Base-by-base conservation (phyloP, 139 green algal species). In the Eudorina sp. region DNA sequence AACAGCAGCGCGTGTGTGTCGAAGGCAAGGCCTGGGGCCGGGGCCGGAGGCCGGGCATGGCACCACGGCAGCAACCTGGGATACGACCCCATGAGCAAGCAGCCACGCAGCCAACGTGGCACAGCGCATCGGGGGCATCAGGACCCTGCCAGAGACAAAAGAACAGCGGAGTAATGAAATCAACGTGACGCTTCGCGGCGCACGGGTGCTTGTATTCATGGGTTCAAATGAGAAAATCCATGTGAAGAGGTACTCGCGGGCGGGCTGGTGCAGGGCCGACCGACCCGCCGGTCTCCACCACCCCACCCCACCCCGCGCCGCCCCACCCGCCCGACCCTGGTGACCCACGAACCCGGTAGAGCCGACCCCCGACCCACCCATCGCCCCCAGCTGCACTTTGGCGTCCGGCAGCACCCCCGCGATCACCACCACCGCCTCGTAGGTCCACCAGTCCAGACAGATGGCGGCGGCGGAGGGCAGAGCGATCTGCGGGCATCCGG, bases 391-490 rank as follows among this genome's bases (percentile, higher is more conserved):
- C 85, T 89, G 74, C 48, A 86, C 75, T 14, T 76, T 11, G 3
- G 88, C 89, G 64, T 92, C 83, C 43, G 75, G 66, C 53, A 90
- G 89, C 75, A 78, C 19, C 11, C 89, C 89, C 45, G 89, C 89
- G 1, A 92, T 79, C 6, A 92, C 68, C 4, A 92, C 29, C 41
- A 92, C 40, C 64, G 55, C 83, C 76, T 92, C 89, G 53, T 87
- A 92, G 46, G 82, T 69, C 86, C 88, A 91, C 88, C 88, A 91
- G 79, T 88, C 80, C 43, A 91, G 72, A 51, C 88, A 91, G 69
- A 91, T 84, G 76, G 83, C 83, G 79, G 88, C 88, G 23, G 31
- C 60, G n/a, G 88, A 91, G 70, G 88, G 88, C 21, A 88, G 53
- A 25, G 88, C 88, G 25, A 91, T 77, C 76, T 86, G 76, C 3